phyloP scores from a whole-genome alignment of 306 rosid genomes.

The Casuarina equisetifolia region DNA sequence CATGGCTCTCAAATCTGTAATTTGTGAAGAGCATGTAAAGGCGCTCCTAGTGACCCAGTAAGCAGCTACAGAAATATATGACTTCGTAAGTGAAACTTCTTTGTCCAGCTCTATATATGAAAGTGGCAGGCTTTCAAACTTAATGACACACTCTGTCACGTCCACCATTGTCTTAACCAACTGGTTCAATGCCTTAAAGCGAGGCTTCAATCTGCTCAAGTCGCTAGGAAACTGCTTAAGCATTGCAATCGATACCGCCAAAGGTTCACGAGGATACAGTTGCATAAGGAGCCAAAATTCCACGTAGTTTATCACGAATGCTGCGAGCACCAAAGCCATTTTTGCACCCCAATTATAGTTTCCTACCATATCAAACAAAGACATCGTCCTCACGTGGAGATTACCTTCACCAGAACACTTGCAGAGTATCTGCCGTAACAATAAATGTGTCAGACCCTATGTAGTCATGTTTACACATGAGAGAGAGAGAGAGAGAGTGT shows the following conservation, averaged over 20 bases:
- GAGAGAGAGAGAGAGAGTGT: not conserved
- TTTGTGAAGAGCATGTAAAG: conserved; percentile 51
- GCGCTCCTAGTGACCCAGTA: conserved; percentile 63
- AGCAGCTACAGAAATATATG: conserved; percentile 41
- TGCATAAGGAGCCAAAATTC: conserved; percentile 52
- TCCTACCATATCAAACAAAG: conserved; percentile 53
- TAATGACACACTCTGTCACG: conserved; percentile 52
- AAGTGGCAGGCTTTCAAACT: conserved; percentile 49
- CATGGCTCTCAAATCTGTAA: conserved; percentile 36
- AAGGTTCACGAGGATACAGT: conserved; percentile 28
- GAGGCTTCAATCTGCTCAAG: conserved; percentile 30
- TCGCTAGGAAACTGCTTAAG: conserved; percentile 47
- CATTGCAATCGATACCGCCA: conserved; percentile 45
- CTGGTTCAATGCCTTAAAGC: conserved; percentile 41
- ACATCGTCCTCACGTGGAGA: conserved; percentile 44
- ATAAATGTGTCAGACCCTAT: conserved; percentile 5
- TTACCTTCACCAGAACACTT: conserved; percentile 38
- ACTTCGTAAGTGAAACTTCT: conserved; percentile 26
- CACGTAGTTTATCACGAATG: conserved; percentile 56
- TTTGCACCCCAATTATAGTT: conserved; percentile 61
- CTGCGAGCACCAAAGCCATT: conserved; percentile 57
- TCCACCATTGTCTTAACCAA: conserved; percentile 55
- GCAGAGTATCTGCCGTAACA: conserved; percentile 47
- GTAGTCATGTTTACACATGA: not conserved
- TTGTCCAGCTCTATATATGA: conserved; percentile 30